Percentiles rank a stretch among this genome's conserved stretches.
phyloP scores from a whole-genome alignment of 108 stramenopile species.

The Discostella stelligeroides region DNA sequence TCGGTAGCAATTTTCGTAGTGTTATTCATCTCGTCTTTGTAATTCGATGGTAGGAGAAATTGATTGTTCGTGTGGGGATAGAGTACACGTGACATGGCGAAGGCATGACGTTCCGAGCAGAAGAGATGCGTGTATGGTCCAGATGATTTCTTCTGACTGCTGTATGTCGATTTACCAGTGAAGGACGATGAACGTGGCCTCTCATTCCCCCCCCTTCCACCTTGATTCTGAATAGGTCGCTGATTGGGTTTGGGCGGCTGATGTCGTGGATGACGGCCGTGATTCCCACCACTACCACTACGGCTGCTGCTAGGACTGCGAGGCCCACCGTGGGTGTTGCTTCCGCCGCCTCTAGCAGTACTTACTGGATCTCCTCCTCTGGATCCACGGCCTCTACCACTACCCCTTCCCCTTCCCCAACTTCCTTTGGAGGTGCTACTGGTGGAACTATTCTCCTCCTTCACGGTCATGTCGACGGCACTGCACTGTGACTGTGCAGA shows the following conservation, averaged over 20 bases:
- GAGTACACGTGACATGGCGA: constrained; percentile 39
- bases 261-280: constrained; percentile 5
- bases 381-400: constrained; percentile 5
- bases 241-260: neutral
- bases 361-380: neutral
- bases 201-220: constrained; percentile 8
- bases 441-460: neutral
- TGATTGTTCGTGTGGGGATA: constrained; percentile 18
- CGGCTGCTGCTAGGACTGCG: neutral
- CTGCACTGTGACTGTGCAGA: no score
- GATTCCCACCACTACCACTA: constrained; percentile 1
- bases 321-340: neutral
- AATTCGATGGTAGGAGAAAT: neutral
- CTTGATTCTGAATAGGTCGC: constrained; percentile 4
- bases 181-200: constrained; percentile 34
- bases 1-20: neutral
- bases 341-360: neutral
- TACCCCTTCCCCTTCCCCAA: constrained; percentile 14
- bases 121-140: constrained; percentile 43
- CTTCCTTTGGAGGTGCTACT: neutral
- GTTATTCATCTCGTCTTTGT: neutral
- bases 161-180: constrained; percentile 1
- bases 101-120: constrained; percentile 43
- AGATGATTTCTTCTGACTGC: constrained; percentile 19
- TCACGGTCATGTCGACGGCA: neutral